phyloP scores from a whole-genome alignment of 768 basidiomycete species.

The Tricholoma hemisulphureum region DNA sequence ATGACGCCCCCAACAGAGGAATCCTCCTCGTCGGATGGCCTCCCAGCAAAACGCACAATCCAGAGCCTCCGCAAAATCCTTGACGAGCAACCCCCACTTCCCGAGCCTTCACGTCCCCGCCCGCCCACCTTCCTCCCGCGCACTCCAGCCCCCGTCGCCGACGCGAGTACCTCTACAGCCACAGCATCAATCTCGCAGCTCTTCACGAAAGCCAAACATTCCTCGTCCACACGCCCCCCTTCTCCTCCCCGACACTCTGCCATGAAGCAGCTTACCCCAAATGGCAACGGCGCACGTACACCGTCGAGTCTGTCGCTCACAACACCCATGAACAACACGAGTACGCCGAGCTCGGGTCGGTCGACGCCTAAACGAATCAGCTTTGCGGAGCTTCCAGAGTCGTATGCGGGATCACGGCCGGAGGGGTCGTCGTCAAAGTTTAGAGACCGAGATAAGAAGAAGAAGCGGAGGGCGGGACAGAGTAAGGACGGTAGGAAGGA shows the following conservation, averaged over 20 bases:
- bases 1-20: conserved; percentile 64
- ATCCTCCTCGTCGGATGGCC: conserved; percentile 54
- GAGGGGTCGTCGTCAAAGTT: conserved; percentile 32
- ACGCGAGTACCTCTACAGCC: conserved; percentile 64
- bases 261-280: conserved; percentile 30
- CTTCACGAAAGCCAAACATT: conserved; percentile 58
- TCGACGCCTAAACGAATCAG: conserved; percentile 74
- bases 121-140: conserved; percentile 43
- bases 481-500: conserved; percentile 13
- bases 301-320: conserved; percentile 28
- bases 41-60: conserved; percentile 61
- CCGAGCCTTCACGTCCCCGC: conserved; percentile 16
- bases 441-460: conserved; percentile 32
- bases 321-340: conserved; percentile 28
- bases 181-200: conserved; percentile 80
- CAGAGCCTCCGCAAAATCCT: conserved; percentile 70
- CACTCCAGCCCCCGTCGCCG: conserved; percentile 51
- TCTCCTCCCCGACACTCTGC: conserved; percentile 54
- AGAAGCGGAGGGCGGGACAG: conserved; percentile 24
- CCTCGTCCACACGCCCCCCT: conserved; percentile 61
- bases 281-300: background rate
- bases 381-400: conserved; percentile 73
- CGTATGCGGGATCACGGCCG: conserved; percentile 41
- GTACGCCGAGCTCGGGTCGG: conserved; percentile 46
- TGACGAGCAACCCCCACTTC: conserved; percentile 45